These are phyloP conservation scores for Poteriospumella lacustris DNA, from an alignment of 108 stramenopile species.

Conservation along the genomic window DNA sequence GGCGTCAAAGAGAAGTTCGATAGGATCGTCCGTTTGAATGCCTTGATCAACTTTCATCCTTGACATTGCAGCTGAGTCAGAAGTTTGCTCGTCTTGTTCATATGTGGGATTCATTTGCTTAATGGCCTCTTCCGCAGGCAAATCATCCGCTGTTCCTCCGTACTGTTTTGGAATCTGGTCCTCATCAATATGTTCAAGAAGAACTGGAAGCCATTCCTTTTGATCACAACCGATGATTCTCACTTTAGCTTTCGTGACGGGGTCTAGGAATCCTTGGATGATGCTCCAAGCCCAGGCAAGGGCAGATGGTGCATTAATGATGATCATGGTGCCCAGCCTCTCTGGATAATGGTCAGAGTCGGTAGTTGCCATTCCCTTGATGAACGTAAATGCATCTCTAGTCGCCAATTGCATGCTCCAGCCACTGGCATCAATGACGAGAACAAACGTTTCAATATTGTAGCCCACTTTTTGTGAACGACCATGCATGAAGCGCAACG, in stretches of 20 bases:
- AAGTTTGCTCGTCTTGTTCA: too few species aligned
- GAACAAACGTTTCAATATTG: slow-evolving; percentile 31
- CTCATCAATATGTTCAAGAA: background rate
- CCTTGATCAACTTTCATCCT: too few species aligned
- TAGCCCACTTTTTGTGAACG: background rate
- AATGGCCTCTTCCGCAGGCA: background rate
- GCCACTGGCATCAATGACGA: slow-evolving; percentile 20
- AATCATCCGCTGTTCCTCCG: slow-evolving; percentile 12
- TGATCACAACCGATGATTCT: background rate
- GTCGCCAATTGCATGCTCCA: slow-evolving; percentile 18
- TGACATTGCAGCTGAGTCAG: too few species aligned
- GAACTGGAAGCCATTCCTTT: background rate
- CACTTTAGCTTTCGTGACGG: background rate
- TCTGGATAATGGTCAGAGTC: slow-evolving; percentile 28
- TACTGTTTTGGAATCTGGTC: slow-evolving; percentile 14
- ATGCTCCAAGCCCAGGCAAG: background rate
- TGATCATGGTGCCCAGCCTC: slow-evolving; percentile 10
- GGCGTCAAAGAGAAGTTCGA: too few species aligned
- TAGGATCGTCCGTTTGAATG: too few species aligned
- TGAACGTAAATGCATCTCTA: slow-evolving; percentile 17
- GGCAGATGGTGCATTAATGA: slow-evolving; percentile 15
- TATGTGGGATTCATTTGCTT: slow-evolving; percentile 5
- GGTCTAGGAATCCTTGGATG: slow-evolving; percentile 14
- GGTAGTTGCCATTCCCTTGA: slow-evolving; percentile 23
- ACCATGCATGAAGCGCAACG: background rate